Percentiles rank a stretch among this genome's conserved stretches.
phyloP scores from a whole-genome alignment of 1,284 basidiomycete genomes.

The Tylopilus sp. region DNA sequence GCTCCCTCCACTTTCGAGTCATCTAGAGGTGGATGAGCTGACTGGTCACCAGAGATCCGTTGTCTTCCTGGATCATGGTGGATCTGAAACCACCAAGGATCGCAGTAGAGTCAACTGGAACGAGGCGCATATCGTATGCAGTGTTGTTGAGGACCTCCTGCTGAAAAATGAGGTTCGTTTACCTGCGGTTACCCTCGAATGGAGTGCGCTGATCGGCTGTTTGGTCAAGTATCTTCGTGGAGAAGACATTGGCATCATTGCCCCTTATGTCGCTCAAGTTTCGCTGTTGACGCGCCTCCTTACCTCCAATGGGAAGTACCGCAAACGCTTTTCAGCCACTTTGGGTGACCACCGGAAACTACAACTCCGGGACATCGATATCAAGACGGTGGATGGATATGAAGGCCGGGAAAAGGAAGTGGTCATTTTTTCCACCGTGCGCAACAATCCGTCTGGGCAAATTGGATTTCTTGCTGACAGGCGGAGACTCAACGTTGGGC shows the following conservation, averaged over 20 bases:
- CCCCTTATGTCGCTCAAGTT: slow-evolving; percentile 83
- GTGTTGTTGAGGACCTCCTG: slow-evolving; percentile 76
- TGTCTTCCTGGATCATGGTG: slow-evolving; percentile 76
- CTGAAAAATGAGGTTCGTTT: slow-evolving; percentile 63
- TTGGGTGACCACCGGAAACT: slow-evolving; percentile 63
- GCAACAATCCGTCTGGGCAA: slow-evolving; percentile 68
- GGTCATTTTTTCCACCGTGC: slow-evolving; percentile 87
- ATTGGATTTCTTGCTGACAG: slow-evolving; percentile 91
- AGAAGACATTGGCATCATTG: slow-evolving; percentile 80
- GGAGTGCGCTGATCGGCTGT: slow-evolving; percentile 16
- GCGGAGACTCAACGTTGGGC: slow-evolving; percentile 81
- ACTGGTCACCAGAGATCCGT: slow-evolving; percentile 49
- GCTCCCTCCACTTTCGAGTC: slow-evolving; percentile 56
- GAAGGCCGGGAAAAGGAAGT: slow-evolving; percentile 92
- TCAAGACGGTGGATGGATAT: slow-evolving; percentile 91
- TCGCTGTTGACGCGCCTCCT: slow-evolving; percentile 63
- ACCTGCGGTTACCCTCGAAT: neutral
- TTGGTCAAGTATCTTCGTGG: slow-evolving; percentile 55
- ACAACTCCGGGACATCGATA: slow-evolving; percentile 66
- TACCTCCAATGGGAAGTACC: slow-evolving; percentile 48
- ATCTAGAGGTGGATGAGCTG: slow-evolving; percentile 38
- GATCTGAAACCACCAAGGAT: slow-evolving; percentile 60
- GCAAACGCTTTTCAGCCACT: slow-evolving; percentile 49
- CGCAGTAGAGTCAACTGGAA: slow-evolving; percentile 70
- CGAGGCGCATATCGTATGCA: slow-evolving; percentile 76